phyloP scores from a whole-genome alignment of 805 yeast genomes.

The Hanseniaspora vineae region DNA sequence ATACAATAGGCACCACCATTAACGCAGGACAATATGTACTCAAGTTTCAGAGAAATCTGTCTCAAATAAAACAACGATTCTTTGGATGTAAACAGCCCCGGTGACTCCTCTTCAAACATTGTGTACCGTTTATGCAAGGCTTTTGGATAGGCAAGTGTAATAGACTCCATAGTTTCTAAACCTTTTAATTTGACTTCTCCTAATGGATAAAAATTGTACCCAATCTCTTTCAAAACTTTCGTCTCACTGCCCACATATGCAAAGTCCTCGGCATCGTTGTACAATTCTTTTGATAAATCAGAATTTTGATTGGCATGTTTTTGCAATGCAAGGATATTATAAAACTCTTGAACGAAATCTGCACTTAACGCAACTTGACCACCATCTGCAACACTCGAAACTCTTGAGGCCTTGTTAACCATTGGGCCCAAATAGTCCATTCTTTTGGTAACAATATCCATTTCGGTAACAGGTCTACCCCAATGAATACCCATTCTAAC shows the following conservation, averaged over 20 bases:
- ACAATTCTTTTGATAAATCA: slow-evolving; percentile 26
- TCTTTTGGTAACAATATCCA: slow-evolving; percentile 86
- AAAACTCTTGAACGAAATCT: slow-evolving; percentile 67
- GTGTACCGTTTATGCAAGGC: slow-evolving; percentile 48
- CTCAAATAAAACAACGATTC: slow-evolving; percentile 36
- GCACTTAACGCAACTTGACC: slow-evolving; percentile 88
- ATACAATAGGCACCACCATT: slow-evolving; percentile 26
- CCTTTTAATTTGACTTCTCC: slow-evolving; percentile 92
- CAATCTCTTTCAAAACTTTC: slow-evolving; percentile 49
- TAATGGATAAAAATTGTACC: slow-evolving; percentile 50
- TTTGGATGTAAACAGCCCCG: slow-evolving; percentile 7
- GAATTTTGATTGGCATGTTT: slow-evolving; percentile 15
- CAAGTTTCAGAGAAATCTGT: slow-evolving; percentile 42
- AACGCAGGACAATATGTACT: slow-evolving; percentile 39
- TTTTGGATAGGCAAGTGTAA: slow-evolving; percentile 67
- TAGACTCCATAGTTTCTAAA: slow-evolving; percentile 79
- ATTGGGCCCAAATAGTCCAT: slow-evolving; percentile 99
- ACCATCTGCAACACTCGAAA: slow-evolving; percentile 91
- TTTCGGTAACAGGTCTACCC: slow-evolving; percentile 95
- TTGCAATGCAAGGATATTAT: slow-evolving; percentile 35
- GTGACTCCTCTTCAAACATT: slow-evolving; percentile 24
- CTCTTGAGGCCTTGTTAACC: slow-evolving; percentile 91
- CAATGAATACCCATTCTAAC: slow-evolving; percentile 98
- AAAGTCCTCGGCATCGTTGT: slow-evolving; percentile 34
- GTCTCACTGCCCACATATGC: slow-evolving; percentile 55